Evolutionary conservation across 1,284 basidiomycete species (phyloP).

Genomic region (Leccinum griseonigrum): DNA sequence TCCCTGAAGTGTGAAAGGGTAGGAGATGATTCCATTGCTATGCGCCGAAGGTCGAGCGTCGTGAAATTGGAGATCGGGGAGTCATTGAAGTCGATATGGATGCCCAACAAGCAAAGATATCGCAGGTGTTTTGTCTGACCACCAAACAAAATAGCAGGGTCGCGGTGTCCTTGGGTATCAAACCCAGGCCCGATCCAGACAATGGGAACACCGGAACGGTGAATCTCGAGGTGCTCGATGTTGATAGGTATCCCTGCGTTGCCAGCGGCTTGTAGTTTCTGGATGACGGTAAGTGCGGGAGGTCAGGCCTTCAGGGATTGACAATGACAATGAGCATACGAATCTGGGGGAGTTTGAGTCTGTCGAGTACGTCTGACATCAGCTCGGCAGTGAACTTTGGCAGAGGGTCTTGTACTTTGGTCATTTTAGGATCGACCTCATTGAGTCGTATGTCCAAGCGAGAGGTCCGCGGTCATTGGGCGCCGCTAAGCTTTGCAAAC

Average conservation of each 20-base stretch:
- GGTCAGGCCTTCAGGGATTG: slow-evolving; percentile 41
- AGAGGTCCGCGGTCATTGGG: slow-evolving; percentile 44
- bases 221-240: slow-evolving; percentile 58
- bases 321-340: slow-evolving; percentile 55
- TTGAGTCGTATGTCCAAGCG: slow-evolving; percentile 57
- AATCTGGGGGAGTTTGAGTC: slow-evolving; percentile 49
- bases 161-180: slow-evolving; percentile 32
- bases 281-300: slow-evolving; percentile 45
- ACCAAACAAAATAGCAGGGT: slow-evolving; percentile 43
- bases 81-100: slow-evolving; percentile 53
- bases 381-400: slow-evolving; percentile 38
- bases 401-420: slow-evolving; percentile 17
- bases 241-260: slow-evolving; percentile 33
- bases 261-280: slow-evolving; percentile 42
- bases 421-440: slow-evolving; percentile 33
- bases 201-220: slow-evolving; percentile 45
- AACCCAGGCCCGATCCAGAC: slow-evolving; percentile 41
- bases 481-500: slow-evolving; percentile 56
- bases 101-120: slow-evolving; percentile 51
- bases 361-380: slow-evolving; percentile 46
- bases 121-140: slow-evolving; percentile 43
- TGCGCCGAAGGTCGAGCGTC: slow-evolving; percentile 57
- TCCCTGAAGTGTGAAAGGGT: slow-evolving; percentile 46
- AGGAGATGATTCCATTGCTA: slow-evolving; percentile 49
- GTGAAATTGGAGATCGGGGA: slow-evolving; percentile 49